These are phyloP conservation scores for Curvularia verruculosa DNA, from an alignment of 2,329 filamentous ascomycete species.

Conservation along the genomic window DNA sequence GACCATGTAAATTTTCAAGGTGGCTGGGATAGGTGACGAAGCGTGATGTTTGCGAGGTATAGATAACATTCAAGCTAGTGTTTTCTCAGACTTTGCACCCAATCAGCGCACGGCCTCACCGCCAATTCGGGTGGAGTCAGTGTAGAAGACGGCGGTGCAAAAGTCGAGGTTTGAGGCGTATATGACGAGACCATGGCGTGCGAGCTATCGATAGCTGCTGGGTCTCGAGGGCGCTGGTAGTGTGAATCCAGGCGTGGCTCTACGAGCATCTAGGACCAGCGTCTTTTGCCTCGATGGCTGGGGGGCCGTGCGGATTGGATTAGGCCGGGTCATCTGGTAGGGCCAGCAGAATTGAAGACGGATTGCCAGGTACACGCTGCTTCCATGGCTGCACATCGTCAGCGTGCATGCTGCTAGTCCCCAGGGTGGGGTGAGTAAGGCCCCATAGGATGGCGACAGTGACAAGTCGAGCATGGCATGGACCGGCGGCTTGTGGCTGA, in stretches of 20 bases:
- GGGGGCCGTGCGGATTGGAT: conserved; percentile 17
- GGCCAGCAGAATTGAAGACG: conserved; percentile 13
- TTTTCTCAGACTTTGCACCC: conserved; percentile 27
- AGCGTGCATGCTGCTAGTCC: conserved; percentile 26
- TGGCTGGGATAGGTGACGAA: conserved; percentile 29
- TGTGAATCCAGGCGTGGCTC: conserved; percentile 5
- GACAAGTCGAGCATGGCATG: conserved; percentile 18
- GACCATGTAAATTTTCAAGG: conserved; percentile 16
- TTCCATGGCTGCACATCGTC: conserved; percentile 19
- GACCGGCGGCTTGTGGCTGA: conserved; percentile 35
- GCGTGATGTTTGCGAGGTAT: conserved; percentile 24
- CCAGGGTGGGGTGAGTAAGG: conserved; percentile 29
- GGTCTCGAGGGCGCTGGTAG: conserved; percentile 1
- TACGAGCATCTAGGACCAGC: background rate
- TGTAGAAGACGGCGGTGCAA: conserved; percentile 39
- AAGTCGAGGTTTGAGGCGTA: conserved; percentile 25
- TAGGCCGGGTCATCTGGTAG: conserved; percentile 18
- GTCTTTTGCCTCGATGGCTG: conserved; percentile 15
- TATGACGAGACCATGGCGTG: conserved; percentile 33
- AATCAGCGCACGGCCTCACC: conserved; percentile 43
- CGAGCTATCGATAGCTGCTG: conserved; percentile 7
- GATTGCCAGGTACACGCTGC: conserved; percentile 20
- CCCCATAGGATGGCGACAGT: conserved; percentile 8
- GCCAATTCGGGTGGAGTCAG: conserved; percentile 37
- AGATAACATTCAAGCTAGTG: conserved; percentile 30